Percentiles rank a stretch among this genome's conserved stretches.
These are phyloP conservation scores for Termitomyces sp. DNA, from an alignment of 768 basidiomycete genomes.

Conservation along the genomic window DNA sequence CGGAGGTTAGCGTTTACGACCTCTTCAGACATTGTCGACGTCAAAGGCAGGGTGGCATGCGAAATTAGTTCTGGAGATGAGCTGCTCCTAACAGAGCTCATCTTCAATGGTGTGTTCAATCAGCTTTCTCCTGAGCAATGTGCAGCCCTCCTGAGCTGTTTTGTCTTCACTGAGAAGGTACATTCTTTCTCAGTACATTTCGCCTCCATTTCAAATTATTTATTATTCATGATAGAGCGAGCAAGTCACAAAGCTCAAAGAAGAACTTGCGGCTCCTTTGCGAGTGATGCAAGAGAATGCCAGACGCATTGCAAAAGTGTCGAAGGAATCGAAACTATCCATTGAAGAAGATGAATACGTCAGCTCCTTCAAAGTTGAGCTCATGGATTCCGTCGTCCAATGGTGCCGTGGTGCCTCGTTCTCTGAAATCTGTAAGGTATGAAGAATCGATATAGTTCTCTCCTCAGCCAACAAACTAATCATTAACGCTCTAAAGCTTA, in stretches of 20 bases:
- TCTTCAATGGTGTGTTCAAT: constrained; percentile 98
- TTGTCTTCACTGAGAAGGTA: constrained; percentile 97
- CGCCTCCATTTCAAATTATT: neutral
- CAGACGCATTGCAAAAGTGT: constrained; percentile 93
- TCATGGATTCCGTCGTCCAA: constrained; percentile 96
- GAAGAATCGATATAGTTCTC: constrained; percentile 14
- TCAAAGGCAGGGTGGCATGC: constrained; percentile 97
- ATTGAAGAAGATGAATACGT: constrained; percentile 95
- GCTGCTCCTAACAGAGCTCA: constrained; percentile 90
- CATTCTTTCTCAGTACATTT: neutral
- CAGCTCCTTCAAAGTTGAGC: constrained; percentile 93
- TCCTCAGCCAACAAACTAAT: neutral
- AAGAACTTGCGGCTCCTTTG: constrained; percentile 90
- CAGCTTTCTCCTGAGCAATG: constrained; percentile 85
- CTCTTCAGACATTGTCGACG: constrained; percentile 88
- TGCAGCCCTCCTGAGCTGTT: constrained; percentile 93
- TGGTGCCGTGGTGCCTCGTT: constrained; percentile 99
- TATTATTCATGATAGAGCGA: constrained; percentile 57
- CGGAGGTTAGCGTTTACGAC: constrained; percentile 90
- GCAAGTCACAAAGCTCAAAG: constrained; percentile 79
- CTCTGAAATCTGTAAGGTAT: constrained; percentile 91
- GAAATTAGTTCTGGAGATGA: constrained; percentile 99
- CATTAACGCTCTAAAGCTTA: constrained; percentile 54
- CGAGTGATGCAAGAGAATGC: constrained; percentile 96
- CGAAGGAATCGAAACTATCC: constrained; percentile 87